phyloP scores from a whole-genome alignment of 495 filamentous ascomycete genomes.

The Podospora fimiseda region DNA sequence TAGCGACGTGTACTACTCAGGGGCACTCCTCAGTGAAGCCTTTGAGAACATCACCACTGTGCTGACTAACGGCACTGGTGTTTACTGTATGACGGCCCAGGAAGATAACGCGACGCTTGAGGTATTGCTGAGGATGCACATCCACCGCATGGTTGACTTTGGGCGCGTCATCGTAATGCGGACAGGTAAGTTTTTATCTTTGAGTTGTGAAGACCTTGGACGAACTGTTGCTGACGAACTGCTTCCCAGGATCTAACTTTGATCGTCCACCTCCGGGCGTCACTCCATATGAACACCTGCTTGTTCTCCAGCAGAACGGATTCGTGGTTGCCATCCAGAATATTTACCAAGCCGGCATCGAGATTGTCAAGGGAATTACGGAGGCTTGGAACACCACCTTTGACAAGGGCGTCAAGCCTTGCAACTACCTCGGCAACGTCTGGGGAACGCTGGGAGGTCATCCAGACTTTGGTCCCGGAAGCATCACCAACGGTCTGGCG shows the following conservation, averaged over 20 bases:
- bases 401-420: constrained; percentile 50
- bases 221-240: neutral
- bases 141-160: constrained; percentile 56
- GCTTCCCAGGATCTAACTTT: constrained; percentile 53
- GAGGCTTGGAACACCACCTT: constrained; percentile 54
- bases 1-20: constrained; percentile 67
- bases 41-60: constrained; percentile 60
- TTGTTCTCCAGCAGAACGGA: constrained; percentile 52
- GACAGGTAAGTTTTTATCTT: constrained; percentile 30
- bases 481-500: constrained; percentile 22
- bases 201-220: neutral
- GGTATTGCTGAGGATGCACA: constrained; percentile 55
- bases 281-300: constrained; percentile 48
- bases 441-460: constrained; percentile 59
- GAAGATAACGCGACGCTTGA: constrained; percentile 71
- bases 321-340: constrained; percentile 56
- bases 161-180: constrained; percentile 66
- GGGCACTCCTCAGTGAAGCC: constrained; percentile 51
- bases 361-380: constrained; percentile 63
- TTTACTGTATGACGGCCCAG: constrained; percentile 66
- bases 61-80: constrained; percentile 60
- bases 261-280: constrained; percentile 58
- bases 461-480: constrained; percentile 61
- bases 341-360: constrained; percentile 59
- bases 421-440: constrained; percentile 69